These are phyloP conservation scores for Syncephalis plumigaleata DNA, from an alignment of 371 early-diverging fungal genomes.

Conservation along the genomic window DNA sequence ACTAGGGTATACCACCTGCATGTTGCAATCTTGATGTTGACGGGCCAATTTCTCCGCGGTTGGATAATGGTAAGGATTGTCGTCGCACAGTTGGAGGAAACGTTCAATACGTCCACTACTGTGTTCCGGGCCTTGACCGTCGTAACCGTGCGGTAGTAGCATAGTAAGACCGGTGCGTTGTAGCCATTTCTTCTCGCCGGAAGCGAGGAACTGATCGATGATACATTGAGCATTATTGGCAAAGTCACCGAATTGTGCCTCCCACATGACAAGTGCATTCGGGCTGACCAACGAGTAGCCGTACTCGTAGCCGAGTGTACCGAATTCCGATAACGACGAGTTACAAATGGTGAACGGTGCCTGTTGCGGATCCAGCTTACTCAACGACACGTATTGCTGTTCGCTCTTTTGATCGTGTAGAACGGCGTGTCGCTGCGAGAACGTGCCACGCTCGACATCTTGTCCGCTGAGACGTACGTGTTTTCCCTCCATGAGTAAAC, in stretches of 20 bases:
- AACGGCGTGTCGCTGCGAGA: constrained; percentile 93
- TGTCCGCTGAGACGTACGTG: constrained; percentile 89
- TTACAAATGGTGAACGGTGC: constrained; percentile 78
- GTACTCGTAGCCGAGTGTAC: constrained; percentile 89
- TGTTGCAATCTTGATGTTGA: constrained; percentile 94
- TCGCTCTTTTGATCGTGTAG: constrained; percentile 79
- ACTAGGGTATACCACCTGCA: constrained; percentile 89
- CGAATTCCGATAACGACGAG: constrained; percentile 91
- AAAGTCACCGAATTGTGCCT: constrained; percentile 97
- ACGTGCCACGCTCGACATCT: constrained; percentile 97
- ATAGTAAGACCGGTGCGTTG: constrained; percentile 83
- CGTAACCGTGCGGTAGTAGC: constrained; percentile 93
- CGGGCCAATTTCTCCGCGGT: constrained; percentile 57
- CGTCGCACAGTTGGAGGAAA: constrained; percentile 86
- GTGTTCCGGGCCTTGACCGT: constrained; percentile 97
- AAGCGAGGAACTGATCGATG: constrained; percentile 88
- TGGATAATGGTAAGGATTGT: constrained; percentile 78
- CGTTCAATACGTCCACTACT: constrained; percentile 88
- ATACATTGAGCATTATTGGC: constrained; percentile 93
- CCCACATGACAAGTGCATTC: constrained; percentile 87
- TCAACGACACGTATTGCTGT: constrained; percentile 51
- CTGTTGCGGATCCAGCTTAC: constrained; percentile 67
- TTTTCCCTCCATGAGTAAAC: constrained; percentile 72
- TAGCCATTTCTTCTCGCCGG: constrained; percentile 96
- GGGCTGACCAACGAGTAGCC: constrained; percentile 91